Base-by-base conservation (phyloP, 2,329 filamentous ascomycete species). In the Teratosphaeria destructans region DNA sequence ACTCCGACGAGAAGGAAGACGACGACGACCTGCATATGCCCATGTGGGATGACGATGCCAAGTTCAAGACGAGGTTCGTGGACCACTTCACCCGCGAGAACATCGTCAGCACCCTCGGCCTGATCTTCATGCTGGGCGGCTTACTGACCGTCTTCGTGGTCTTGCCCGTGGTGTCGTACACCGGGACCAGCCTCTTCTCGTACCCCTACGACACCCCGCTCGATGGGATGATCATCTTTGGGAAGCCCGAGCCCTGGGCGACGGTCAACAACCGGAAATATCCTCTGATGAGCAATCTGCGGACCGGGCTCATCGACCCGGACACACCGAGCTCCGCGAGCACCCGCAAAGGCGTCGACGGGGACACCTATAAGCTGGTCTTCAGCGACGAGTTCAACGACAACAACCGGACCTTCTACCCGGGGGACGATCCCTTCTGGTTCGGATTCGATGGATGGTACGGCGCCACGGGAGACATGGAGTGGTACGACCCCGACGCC, bases 301-400 rank as follows among this genome's bases (percentile, higher is more conserved):
- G 80, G 26, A 74, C 60, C 19, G 73, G 74, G 2, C 70, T 82
- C 37, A 79, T 83, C 49, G 81, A 83, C 63, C 78, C 77, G 1
- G 77, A 80, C 57, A 83, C 81, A 0, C 81, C 80, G 3, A 57
- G 71, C 3, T 69, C 65, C 37, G 80, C 75, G 16, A 78, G 72
- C 69, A 79, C 72, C 0, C 74, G 76, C 59, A 75, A 68, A 27
- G 77, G 78, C 11, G 71, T 79, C 27, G 73, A 78, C 60, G 77
- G 76, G 7, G 75, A 78, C 34, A 73, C 74, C 5, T 70, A 80
- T 35, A 73, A 76, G 12, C 66, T 83, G 3, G 79, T 82, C 0
- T 83, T 82, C 65, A 82, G 79, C 60, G 81, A 83, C 60, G 81
- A 83, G 62, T 83, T 83, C 70, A 82, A 82, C 61, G 70, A 75